These are phyloP conservation scores for Chamaecyparis obtusa DNA, from an alignment of 75 land plant genomes.

Conservation along the genomic window DNA sequence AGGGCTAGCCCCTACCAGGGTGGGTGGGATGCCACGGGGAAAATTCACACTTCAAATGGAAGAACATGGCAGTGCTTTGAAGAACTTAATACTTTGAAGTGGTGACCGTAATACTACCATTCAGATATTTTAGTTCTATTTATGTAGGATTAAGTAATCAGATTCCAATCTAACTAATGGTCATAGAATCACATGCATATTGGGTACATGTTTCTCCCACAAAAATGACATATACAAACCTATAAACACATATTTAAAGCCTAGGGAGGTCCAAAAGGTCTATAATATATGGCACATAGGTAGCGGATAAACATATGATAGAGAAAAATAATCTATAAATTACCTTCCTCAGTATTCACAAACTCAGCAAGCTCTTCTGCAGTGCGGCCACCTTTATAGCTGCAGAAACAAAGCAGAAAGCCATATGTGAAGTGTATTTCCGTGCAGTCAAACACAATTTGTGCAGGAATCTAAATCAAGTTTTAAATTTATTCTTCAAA, in stretches of 20 bases:
- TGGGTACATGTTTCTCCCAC: neutral
- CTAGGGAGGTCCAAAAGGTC: neutral
- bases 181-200: neutral
- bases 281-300: neutral
- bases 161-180: neutral
- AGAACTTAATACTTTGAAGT: neutral
- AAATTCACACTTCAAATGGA: too few species aligned
- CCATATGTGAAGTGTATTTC: neutral
- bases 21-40: too few species aligned
- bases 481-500: neutral
- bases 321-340: neutral
- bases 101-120: neutral
- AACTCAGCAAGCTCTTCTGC: slow-evolving; percentile 87
- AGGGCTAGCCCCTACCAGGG: too few species aligned
- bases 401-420: slow-evolving; percentile 18
- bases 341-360: slow-evolving; percentile 96
- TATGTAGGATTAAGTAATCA: neutral
- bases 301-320: neutral
- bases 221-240: neutral
- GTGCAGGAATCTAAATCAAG: neutral
- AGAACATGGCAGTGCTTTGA: neutral
- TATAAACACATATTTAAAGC: neutral
- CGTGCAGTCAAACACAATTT: neutral
- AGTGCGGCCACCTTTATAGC: slow-evolving; percentile 89
- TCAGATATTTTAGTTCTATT: neutral